phyloP scores from a whole-genome alignment of 371 early-diverging fungal genomes.

The Blastocladiella emersonii region DNA sequence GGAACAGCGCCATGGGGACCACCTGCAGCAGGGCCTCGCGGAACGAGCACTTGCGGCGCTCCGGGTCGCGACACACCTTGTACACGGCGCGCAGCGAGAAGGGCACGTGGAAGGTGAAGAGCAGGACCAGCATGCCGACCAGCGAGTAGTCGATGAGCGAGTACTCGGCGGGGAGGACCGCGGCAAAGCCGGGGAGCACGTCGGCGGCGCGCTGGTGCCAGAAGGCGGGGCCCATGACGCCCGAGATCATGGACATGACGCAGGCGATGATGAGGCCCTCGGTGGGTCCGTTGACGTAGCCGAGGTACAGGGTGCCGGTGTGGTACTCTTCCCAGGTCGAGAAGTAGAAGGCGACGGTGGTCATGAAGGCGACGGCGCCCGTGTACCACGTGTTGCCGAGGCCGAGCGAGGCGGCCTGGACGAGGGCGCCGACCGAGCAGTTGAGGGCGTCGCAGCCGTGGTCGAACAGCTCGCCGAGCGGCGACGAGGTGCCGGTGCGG shows the following conservation, averaged over 20 bases:
- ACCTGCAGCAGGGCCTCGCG: constrained; percentile 43
- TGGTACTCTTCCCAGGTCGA: constrained; percentile 94
- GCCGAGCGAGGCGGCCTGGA: constrained; percentile 70
- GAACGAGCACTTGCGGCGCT: constrained; percentile 35
- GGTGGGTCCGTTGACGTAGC: constrained; percentile 87
- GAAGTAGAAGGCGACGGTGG: constrained; percentile 72
- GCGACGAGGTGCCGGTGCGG: constrained; percentile 78
- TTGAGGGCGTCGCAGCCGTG: constrained; percentile 88
- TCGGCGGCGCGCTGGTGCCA: constrained; percentile 14
- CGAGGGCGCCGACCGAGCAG: constrained; percentile 62
- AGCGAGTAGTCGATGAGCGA: constrained; percentile 36
- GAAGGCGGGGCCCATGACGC: constrained; percentile 33
- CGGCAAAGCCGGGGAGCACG: constrained; percentile 15
- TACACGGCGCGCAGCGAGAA: constrained; percentile 43
- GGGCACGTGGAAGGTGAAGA: constrained; percentile 40
- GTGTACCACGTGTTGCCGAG: constrained; percentile 58
- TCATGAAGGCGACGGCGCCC: constrained; percentile 25
- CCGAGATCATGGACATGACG: constrained; percentile 51
- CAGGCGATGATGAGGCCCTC: constrained; percentile 80
- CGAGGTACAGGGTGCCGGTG: constrained; percentile 80
- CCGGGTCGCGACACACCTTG: constrained; percentile 37
- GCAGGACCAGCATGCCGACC: constrained; percentile 36
- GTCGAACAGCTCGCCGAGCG: constrained; percentile 90
- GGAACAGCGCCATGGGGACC: constrained; percentile 45
- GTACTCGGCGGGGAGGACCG: constrained; percentile 25